phyloP scores from a whole-genome alignment of 345 rosid species.

The Hypericum perforatum region DNA sequence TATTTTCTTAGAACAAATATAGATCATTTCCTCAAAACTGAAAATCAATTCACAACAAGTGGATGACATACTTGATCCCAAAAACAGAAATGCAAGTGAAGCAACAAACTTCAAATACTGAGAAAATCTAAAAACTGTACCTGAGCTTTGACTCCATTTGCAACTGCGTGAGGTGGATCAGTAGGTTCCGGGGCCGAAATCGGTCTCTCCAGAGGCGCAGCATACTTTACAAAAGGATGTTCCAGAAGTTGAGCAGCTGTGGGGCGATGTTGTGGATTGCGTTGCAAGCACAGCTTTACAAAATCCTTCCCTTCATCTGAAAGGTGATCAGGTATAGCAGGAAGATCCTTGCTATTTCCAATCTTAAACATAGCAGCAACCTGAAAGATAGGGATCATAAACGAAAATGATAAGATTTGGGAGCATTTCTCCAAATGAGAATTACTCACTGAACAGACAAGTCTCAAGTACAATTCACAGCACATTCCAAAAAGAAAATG shows the following conservation, averaged over 20 bases:
- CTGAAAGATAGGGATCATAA: conserved; percentile 10
- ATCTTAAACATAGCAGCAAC: conserved; percentile 73
- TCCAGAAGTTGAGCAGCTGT: conserved; percentile 47
- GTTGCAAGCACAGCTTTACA: conserved; percentile 48
- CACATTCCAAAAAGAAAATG: conserved; percentile 1
- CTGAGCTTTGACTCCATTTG: conserved; percentile 29
- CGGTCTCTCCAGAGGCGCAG: conserved; percentile 47
- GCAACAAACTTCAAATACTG: conserved; percentile 9
- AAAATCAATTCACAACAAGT: too few species aligned
- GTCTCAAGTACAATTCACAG: too few species aligned
- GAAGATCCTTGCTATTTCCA: conserved; percentile 72
- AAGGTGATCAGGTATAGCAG: conserved; percentile 54
- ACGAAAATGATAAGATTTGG: too few species aligned
- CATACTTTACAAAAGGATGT: conserved; percentile 50
- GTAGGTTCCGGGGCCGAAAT: conserved; percentile 26
- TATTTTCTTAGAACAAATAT: too few species aligned
- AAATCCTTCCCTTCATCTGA: conserved; percentile 65
- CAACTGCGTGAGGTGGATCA: conserved; percentile 22
- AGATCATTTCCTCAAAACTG: too few species aligned
- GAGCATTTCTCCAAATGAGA: too few species aligned
- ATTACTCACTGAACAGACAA: too few species aligned
- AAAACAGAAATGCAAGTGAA: neutral
- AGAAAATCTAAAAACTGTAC: conserved; percentile 16
- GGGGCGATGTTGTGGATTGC: conserved; percentile 51
- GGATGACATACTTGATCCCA: too few species aligned